Base-by-base conservation (phyloP, 1,284 basidiomycete species). In the Ganoderma multipileum region DNA sequence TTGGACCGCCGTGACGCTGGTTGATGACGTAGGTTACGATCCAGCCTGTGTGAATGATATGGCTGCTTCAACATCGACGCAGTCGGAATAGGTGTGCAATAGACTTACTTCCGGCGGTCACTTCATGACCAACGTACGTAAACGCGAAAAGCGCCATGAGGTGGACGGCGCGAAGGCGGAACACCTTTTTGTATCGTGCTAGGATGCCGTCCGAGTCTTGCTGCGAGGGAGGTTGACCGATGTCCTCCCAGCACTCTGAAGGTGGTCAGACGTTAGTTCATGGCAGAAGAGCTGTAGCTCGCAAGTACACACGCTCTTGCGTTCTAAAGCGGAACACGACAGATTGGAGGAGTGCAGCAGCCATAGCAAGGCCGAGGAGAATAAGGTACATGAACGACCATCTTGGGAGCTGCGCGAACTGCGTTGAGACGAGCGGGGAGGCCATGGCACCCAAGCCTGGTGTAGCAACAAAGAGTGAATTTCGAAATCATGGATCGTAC, bases 321-420 rank as follows among this genome's bases (percentile, higher is more conserved):
- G 77, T 82, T 71, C 85, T 83, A 8, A 87, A 77, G 20, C 82
- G 80, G 79, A 92, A 92, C 0, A 88, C 84, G 2, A 75, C 65
- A 11, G 83, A 68, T n/a, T 91, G 74, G 16, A 83, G 50, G 11
- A 80, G 33, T 0, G 80, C 78, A 55, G 87, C 91, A 26, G 81
- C 58, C 18, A 84, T 42, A 0, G 88, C 84, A 16, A 93, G 69
- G 2, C 85, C 87, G 3, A 92, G 78, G 0, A 88, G 90, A 16
- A 81, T 79, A 7, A 91, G 79, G 75, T 87, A 93, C 75, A 91
- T 88, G 73, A 87, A 88, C 16, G 89, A 91, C 84, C 88, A 89
- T 62, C 78, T 80, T 1, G 70, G 74, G 50, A 82, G 73, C 54
- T 82, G 81, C 1, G 88, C 80, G 69, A 92, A 91, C 54, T 89